Conservation (phyloP, 164 flowering plant species). For the Liriodendron chinense region DNA sequence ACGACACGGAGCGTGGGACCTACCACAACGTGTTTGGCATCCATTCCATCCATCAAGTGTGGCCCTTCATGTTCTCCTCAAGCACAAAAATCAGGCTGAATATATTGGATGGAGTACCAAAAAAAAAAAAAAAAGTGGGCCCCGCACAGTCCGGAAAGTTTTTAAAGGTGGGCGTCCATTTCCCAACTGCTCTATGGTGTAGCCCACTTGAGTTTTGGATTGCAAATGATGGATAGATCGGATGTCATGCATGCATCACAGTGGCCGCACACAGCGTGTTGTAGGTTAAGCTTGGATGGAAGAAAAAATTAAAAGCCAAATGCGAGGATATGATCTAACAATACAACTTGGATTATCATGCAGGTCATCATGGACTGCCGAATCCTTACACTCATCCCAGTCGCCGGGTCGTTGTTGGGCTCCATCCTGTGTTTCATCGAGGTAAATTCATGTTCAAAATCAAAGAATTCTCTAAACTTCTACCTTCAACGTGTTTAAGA, state of each 20-base stretch:
- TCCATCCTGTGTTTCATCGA: constrained; percentile 73
- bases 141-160: not conserved
- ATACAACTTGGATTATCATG: constrained; percentile 10
- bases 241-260: too few relatives aligned
- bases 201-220: too few relatives aligned
- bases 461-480: not conserved
- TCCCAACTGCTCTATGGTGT: not conserved
- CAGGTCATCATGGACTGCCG: constrained; percentile 74
- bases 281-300: not conserved
- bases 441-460: constrained; percentile 34
- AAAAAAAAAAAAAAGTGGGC: not conserved
- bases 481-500: too few relatives aligned
- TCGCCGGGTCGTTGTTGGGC: constrained; percentile 73
- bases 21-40: too few relatives aligned
- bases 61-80: too few relatives aligned
- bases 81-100: not conserved
- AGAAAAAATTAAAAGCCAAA: not conserved
- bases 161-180: not conserved
- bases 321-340: not conserved
- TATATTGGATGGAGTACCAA: too few relatives aligned
- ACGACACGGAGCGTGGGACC: too few relatives aligned
- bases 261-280: too few relatives aligned
- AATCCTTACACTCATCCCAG: constrained; percentile 67
- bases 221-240: too few relatives aligned
- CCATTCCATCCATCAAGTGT: too few relatives aligned